Conservation (phyloP, 768 basidiomycete genomes). For the Rhizopogon rudus region DNA sequence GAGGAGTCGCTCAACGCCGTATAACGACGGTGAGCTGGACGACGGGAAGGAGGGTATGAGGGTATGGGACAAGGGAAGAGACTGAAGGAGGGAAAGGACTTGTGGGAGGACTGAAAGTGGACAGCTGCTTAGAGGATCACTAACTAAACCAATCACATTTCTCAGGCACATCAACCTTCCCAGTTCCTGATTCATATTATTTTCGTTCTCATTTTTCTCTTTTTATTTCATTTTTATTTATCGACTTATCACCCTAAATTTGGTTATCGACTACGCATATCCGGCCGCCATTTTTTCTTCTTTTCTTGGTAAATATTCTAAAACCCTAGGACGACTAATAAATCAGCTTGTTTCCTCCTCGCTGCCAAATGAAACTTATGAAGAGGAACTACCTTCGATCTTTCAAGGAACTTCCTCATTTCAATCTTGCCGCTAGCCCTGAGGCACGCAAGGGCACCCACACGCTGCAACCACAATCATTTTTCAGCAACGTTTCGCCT, state of each 20-base stretch:
- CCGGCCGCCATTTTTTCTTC: constrained; percentile 17
- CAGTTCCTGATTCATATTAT: constrained; percentile 23
- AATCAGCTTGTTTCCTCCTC: constrained; percentile 16
- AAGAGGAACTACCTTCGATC: neutral
- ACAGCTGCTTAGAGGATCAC: constrained; percentile 20
- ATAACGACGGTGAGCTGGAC: constrained; percentile 4
- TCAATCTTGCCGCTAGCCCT: constrained; percentile 2
- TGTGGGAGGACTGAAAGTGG: constrained; percentile 26
- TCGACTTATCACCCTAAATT: neutral
- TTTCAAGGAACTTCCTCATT: neutral
- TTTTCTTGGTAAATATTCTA: constrained; percentile 19
- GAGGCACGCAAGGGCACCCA: constrained; percentile 8
- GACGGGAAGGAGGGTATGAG: constrained; percentile 1
- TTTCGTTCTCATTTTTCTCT: constrained; percentile 10
- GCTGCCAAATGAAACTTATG: neutral
- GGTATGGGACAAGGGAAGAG: constrained; percentile 17
- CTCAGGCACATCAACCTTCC: constrained; percentile 29
- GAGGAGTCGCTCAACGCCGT: constrained; percentile 2
- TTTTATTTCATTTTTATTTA: constrained; percentile 3
- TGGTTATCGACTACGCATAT: constrained; percentile 5
- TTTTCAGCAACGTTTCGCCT: constrained; percentile 4
- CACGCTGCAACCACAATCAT: constrained; percentile 8
- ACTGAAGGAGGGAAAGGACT: constrained; percentile 13
- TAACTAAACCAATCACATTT: constrained; percentile 26
- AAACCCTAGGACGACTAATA: constrained; percentile 14